phyloP scores from a whole-genome alignment of 2,329 filamentous ascomycete genomes.

The Aspergillus tamarii region DNA sequence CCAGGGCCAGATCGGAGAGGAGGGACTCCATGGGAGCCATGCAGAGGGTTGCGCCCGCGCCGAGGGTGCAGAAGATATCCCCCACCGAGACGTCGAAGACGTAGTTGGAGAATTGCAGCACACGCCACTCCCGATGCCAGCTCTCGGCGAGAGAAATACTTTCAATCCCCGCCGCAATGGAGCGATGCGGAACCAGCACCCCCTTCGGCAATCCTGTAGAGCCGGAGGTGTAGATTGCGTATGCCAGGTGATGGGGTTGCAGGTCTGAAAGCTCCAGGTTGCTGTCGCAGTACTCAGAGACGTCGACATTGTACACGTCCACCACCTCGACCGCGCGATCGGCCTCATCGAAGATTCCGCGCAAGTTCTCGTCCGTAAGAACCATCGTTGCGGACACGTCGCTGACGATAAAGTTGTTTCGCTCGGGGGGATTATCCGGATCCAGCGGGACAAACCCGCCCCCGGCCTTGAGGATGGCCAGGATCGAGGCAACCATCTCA shows the following conservation, averaged over 20 bases:
- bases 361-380: constrained; percentile 4
- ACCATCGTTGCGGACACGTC: constrained; percentile 11
- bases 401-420: constrained; percentile 18
- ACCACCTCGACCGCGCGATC: constrained; percentile 4
- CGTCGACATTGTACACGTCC: not conserved
- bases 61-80: constrained; percentile 13
- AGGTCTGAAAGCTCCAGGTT: constrained; percentile 1
- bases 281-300: not conserved
- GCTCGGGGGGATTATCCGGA: constrained; percentile 16
- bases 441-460: constrained; percentile 17
- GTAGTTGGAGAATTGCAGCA: constrained; percentile 17
- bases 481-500: constrained; percentile 12
- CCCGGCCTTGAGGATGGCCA: constrained; percentile 19
- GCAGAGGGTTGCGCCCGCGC: constrained; percentile 4
- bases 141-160: constrained; percentile 6
- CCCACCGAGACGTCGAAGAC: constrained; percentile 17
- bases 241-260: constrained; percentile 13
- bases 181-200: constrained; percentile 15
- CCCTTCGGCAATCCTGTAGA: constrained; percentile 21
- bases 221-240: constrained; percentile 19
- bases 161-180: constrained; percentile 9
- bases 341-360: constrained; percentile 4
- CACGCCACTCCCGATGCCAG: constrained; percentile 6
- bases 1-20: constrained; percentile 9
- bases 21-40: constrained; percentile 7